These are phyloP conservation scores for Periconia digitata DNA, from an alignment of 2,329 filamentous ascomycete genomes.

Conservation along the genomic window DNA sequence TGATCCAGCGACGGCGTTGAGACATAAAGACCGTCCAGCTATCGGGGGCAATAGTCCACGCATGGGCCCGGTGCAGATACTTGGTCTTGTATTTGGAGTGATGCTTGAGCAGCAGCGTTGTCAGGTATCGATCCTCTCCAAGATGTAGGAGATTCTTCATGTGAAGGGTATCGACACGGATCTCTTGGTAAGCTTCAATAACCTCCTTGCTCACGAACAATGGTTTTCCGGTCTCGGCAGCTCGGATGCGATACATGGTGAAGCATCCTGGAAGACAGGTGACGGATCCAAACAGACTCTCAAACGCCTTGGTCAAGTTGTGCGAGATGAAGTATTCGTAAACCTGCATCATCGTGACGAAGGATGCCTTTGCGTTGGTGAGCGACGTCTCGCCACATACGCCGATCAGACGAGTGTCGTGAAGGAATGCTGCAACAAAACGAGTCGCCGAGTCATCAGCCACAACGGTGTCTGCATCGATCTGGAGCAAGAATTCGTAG, in stretches of 20 bases:
- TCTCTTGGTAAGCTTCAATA: conserved; percentile 83
- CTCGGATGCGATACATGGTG: conserved; percentile 97
- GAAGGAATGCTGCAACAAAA: conserved; percentile 86
- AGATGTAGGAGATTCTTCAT: conserved; percentile 98
- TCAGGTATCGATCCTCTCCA: conserved; percentile 96
- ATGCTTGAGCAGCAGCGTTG: conserved; percentile 88
- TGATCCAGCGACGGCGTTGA: conserved; percentile 98
- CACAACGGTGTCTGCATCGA: conserved; percentile 96
- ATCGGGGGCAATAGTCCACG: conserved; percentile 96
- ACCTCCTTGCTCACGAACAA: conserved; percentile 94
- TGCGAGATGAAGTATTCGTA: conserved; percentile 99
- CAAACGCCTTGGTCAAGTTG: conserved; percentile 94
- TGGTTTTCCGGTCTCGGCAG: conserved; percentile 91
- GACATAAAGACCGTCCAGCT: conserved; percentile 94
- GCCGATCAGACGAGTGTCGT: conserved; percentile 91
- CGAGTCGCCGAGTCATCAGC: conserved; percentile 86
- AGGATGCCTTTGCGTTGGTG: conserved; percentile 88
- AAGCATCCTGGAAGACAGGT: conserved; percentile 99
- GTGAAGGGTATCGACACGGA: conserved; percentile 95
- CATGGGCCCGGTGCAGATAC: conserved; percentile 88
- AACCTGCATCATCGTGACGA: conserved; percentile 98
- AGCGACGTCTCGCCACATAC: conserved; percentile 93
- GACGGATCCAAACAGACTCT: conserved; percentile 94
- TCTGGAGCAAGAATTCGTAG: conserved; percentile 95
- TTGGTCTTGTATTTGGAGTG: conserved; percentile 98